phyloP scores from a whole-genome alignment of 495 filamentous ascomycete species.

The Hypoxylon cercidicola region DNA sequence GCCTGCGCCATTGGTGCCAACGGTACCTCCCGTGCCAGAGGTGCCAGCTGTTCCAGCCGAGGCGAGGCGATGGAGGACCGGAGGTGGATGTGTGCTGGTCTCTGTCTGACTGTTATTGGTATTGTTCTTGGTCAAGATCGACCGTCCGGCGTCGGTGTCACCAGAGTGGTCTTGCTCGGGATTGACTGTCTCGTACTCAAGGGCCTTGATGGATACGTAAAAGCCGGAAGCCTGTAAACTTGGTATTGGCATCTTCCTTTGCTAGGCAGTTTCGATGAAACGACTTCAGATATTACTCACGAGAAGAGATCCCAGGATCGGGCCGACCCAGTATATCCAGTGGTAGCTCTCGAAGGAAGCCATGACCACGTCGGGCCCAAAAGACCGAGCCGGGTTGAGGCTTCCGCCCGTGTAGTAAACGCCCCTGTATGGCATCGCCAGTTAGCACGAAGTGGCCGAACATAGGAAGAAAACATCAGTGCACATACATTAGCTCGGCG shows the following conservation, averaged over 20 bases:
- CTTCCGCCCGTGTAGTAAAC: slow-evolving; percentile 70
- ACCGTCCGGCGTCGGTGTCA: neutral
- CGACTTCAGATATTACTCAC: neutral
- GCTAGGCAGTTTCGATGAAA: neutral
- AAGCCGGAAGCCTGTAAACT: slow-evolving; percentile 64
- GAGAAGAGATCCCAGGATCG: slow-evolving; percentile 64
- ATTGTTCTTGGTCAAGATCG: neutral
- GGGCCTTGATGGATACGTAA: slow-evolving; percentile 70
- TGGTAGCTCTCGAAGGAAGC: slow-evolving; percentile 72
- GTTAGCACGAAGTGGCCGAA: slow-evolving; percentile 19
- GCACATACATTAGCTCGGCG: slow-evolving; percentile 66
- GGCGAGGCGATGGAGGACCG: neutral
- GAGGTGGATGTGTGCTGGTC: neutral
- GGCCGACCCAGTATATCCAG: slow-evolving; percentile 77
- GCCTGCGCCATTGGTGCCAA: neutral
- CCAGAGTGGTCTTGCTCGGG: slow-evolving; percentile 48
- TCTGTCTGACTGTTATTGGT: neutral
- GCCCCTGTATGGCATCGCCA: slow-evolving; percentile 46
- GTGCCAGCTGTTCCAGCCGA: neutral
- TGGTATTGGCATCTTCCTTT: neutral
- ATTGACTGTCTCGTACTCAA: slow-evolving; percentile 82
- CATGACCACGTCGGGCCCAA: slow-evolving; percentile 68
- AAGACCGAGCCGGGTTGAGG: slow-evolving; percentile 68
- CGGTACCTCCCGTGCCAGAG: neutral
- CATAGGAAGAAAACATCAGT: neutral